Evolutionary conservation across 2,329 filamentous ascomycete species (phyloP).

Genomic region (Paraphoma chrysanthemicola): DNA sequence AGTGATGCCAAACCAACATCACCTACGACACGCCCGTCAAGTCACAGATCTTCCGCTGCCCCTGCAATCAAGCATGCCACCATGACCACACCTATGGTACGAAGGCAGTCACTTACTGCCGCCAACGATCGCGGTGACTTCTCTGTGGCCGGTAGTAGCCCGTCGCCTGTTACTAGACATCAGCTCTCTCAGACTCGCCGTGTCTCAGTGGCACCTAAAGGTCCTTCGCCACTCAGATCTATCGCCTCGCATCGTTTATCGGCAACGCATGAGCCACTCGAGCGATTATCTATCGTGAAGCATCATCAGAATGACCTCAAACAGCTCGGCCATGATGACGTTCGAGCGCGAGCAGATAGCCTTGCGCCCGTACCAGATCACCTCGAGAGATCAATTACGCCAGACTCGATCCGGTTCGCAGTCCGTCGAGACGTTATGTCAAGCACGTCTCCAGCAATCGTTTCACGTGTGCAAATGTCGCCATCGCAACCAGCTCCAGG

Average conservation of each 20-base stretch:
- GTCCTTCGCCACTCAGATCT: slow-evolving; percentile 3
- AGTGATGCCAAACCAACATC: slow-evolving; percentile 8
- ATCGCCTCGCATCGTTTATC: slow-evolving; percentile 1
- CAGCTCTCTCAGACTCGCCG: slow-evolving; percentile 18
- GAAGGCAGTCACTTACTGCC: slow-evolving; percentile 11
- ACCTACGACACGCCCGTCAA: slow-evolving; percentile 5
- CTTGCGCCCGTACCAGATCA: slow-evolving; percentile 32
- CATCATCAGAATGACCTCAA: slow-evolving; percentile 11
- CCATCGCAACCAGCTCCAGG: slow-evolving; percentile 29
- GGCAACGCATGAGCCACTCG: slow-evolving; percentile 15
- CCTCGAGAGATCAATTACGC: slow-evolving; percentile 25
- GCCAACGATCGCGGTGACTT: slow-evolving; percentile 8
- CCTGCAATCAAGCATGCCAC: slow-evolving; percentile 1
- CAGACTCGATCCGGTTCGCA: slow-evolving; percentile 16
- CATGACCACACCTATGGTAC: slow-evolving; percentile 1
- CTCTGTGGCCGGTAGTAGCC: slow-evolving; percentile 17
- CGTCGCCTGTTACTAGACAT: slow-evolving; percentile 22
- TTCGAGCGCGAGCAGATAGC: slow-evolving; percentile 20
- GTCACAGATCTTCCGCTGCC: slow-evolving; percentile 6
- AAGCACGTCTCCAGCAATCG: slow-evolving; percentile 15
- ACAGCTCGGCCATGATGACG: slow-evolving; percentile 3
- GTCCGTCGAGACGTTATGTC: slow-evolving; percentile 9
- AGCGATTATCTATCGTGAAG: slow-evolving; percentile 19
- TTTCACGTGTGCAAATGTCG: slow-evolving; percentile 27
- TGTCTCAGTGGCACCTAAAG: slow-evolving; percentile 9